Evolutionary conservation across 2,329 filamentous ascomycete genomes (phyloP), one percentile per base, ranked within the genome.

Genomic region (Talaromyces sp.): DNA sequence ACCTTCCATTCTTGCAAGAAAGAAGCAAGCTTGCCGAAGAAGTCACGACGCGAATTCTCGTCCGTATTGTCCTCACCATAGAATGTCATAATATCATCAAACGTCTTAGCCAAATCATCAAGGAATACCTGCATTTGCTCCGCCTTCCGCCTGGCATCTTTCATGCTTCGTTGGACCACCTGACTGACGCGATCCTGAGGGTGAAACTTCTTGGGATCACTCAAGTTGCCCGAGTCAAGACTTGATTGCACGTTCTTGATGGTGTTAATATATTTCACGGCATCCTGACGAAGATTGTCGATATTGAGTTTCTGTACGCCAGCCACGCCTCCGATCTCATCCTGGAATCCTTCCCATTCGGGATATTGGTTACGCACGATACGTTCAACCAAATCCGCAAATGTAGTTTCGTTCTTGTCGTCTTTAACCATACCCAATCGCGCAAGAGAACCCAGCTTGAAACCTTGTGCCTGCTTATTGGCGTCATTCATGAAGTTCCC

Each of bases 401-500:
- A 90, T 0, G 93, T 97, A 1, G 92, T 94, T 78, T 98, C 91
- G 78, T 99, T 99, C 85, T 97, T 97, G 82, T 97, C 93, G 75
- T 99, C 95, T 81, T 99, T 99, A 74, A 98, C 92, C 93, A 99
- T 98, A 67, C 90, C 93, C 63, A 99, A 83, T 63, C 95, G 88
- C 33, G 92, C 91, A 58, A 99, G 88, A 6, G 95, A 97, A 74
- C 93, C 95, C 14, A 99, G 87, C 82, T 99, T 99, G 88, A 99
- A 99, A 68, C 95, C 95, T 65, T 90, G 91, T 3, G 95, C 95
- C 80, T 98, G 95, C 82, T 99, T 99, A 81, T 97, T 98, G 63
- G 93, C 90, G 75, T 98, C 95, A 82, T 99, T 99, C 95, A 99
- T 99, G 84, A 97, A 99, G 79, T 99, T 99, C 78, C 95, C 95